Percentiles rank a stretch among this genome's conserved stretches.
Conservation (phyloP, 495 filamentous ascomycete genomes). For the Xylaria nigripes region DNA sequence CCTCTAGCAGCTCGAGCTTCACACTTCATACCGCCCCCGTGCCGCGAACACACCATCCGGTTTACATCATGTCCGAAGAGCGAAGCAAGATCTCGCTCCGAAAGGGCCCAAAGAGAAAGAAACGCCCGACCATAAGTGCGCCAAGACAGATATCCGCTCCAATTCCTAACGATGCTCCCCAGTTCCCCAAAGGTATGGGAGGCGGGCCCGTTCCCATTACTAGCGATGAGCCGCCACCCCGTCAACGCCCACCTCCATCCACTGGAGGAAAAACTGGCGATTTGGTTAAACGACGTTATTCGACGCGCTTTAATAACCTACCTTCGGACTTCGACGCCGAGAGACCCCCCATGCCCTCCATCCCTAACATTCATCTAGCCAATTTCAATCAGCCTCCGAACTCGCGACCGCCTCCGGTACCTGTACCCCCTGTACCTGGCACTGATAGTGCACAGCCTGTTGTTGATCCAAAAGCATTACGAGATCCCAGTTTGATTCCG, state of each 20-base stretch:
- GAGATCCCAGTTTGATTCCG: constrained; percentile 70
- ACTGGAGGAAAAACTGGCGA: constrained; percentile 63
- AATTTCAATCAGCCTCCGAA: constrained; percentile 41
- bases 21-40: not conserved
- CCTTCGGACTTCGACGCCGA: constrained; percentile 57
- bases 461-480: constrained; percentile 61
- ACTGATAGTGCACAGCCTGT: constrained; percentile 37
- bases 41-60: not conserved
- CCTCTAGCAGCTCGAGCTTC: not conserved
- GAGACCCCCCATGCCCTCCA: constrained; percentile 55
- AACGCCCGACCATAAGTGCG: constrained; percentile 70
- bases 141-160: constrained; percentile 69
- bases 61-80: constrained; percentile 49
- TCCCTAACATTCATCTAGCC: constrained; percentile 48
- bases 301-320: constrained; percentile 74
- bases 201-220: constrained; percentile 23
- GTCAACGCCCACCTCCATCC: constrained; percentile 36
- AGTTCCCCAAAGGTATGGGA: constrained; percentile 24
- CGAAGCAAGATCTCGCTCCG: constrained; percentile 77
- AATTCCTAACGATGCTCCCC: constrained; percentile 35
- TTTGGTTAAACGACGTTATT: constrained; percentile 89
- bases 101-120: constrained; percentile 65
- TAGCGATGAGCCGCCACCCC: constrained; percentile 25
- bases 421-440: constrained; percentile 42
- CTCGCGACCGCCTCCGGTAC: constrained; percentile 36